phyloP scores from a whole-genome alignment of 177 flowering plant genomes.

The Vitis hybrid region DNA sequence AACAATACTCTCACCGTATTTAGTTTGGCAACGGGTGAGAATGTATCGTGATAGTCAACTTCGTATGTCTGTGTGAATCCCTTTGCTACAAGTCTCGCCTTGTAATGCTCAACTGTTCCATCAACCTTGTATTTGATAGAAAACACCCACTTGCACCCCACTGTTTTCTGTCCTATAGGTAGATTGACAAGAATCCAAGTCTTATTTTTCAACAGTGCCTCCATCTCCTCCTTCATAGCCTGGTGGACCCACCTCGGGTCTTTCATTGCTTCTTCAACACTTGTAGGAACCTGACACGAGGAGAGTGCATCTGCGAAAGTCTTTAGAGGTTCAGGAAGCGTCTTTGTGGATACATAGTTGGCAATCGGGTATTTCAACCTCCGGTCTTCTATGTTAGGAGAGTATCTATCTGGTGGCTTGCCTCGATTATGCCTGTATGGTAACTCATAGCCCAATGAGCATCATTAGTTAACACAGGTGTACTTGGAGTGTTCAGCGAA shows the following conservation, averaged over 20 bases:
- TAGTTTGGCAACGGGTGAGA: too few relatives aligned
- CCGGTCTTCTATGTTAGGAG: not conserved
- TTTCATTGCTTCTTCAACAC: not conserved
- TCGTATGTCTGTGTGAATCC: too few relatives aligned
- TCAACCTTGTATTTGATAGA: too few relatives aligned
- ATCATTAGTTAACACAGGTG: not conserved
- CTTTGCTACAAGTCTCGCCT: too few relatives aligned
- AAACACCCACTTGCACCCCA: too few relatives aligned
- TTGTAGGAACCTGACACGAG: not conserved
- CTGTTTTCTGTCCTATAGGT: too few relatives aligned
- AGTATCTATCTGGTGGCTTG: not conserved
- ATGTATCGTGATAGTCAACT: too few relatives aligned
- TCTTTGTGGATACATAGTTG: slow-evolving; percentile 7
- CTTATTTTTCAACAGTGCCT: not conserved
- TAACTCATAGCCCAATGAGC: not conserved
- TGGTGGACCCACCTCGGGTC: not conserved
- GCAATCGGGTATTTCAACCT: not conserved
- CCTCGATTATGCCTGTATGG: slow-evolving; percentile 5
- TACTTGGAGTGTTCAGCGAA: too few relatives aligned
- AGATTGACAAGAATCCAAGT: too few relatives aligned
- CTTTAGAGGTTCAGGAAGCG: slow-evolving; percentile 2
- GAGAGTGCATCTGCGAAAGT: slow-evolving; percentile 1
- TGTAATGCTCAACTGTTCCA: too few relatives aligned
- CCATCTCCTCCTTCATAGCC: slow-evolving; percentile 8
- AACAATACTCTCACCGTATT: too few relatives aligned